These are phyloP conservation scores for Geranium incanum DNA, from an alignment of 441 rosid genomes.

Conservation along the genomic window DNA sequence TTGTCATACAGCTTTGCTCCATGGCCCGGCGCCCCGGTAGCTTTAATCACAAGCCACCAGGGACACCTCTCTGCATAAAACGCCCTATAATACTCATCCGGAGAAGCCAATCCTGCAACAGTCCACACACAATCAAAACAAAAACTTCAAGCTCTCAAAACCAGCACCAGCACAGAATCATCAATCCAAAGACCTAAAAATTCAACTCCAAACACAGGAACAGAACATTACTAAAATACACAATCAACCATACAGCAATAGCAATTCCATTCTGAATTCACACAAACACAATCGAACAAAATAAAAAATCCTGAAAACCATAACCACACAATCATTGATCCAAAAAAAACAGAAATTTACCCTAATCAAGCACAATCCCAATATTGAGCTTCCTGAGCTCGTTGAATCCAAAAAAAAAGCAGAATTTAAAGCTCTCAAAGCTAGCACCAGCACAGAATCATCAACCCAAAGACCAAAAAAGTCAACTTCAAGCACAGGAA, in stretches of 20 bases:
- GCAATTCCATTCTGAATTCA: too few species aligned
- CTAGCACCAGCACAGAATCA: not conserved
- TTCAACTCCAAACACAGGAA: not conserved
- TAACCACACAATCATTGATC: not conserved
- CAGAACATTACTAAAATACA: too few species aligned
- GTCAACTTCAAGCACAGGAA: not conserved
- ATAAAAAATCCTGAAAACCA: not conserved
- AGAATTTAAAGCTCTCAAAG: not conserved
- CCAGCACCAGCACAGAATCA: not conserved
- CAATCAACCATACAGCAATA: too few species aligned
- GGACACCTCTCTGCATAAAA: conserved; percentile 80
- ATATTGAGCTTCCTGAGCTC: too few species aligned
- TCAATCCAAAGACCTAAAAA: not conserved
- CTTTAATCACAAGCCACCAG: conserved; percentile 84
- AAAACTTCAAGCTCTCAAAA: not conserved
- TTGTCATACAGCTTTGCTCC: conserved; percentile 91
- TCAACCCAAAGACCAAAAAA: not conserved
- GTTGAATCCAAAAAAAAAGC: too few species aligned
- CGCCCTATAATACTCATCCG: conserved; percentile 50
- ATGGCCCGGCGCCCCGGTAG: conserved; percentile 84
- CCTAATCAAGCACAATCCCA: too few species aligned
- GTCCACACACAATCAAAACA: not conserved
- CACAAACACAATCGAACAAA: not conserved
- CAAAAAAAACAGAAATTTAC: too few species aligned
- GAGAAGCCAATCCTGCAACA: conserved; percentile 63